Evolutionary conservation across 116 monocot genomes (phyloP).

Genomic region (Iris pallida): DNA sequence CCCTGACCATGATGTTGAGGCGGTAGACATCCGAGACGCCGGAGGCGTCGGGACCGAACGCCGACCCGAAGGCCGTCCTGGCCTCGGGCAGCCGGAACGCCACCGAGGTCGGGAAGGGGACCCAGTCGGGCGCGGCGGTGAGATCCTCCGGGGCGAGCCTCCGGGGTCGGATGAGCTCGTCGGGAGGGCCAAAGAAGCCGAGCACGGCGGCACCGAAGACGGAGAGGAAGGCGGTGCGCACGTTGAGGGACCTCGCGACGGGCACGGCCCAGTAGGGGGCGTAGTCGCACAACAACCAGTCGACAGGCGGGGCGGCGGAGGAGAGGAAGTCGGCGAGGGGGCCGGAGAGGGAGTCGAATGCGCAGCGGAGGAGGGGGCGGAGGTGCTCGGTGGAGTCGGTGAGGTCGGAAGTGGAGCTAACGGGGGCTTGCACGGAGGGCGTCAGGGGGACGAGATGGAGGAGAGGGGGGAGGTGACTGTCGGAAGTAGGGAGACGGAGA

Average conservation of each 20-base stretch:
- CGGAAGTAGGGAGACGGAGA: constrained; percentile 8
- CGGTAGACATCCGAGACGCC: constrained; percentile 9
- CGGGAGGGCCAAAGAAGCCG: background rate
- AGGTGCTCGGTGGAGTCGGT: no score
- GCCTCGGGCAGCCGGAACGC: constrained; percentile 8
- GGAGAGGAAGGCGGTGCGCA: background rate
- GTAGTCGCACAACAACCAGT: constrained; percentile 9
- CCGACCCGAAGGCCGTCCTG: background rate
- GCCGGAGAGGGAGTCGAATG: no score
- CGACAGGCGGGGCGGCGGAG: background rate
- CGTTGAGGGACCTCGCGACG: background rate
- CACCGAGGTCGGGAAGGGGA: constrained; percentile 4
- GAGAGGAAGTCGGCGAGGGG: no score
- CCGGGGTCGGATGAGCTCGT: no score
- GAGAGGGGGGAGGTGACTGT: background rate
- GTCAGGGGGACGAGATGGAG: background rate
- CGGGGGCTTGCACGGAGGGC: no score
- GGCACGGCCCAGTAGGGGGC: no score
- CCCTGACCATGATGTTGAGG: background rate
- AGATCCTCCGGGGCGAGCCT: no score
- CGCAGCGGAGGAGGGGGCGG: no score
- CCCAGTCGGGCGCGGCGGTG: no score
- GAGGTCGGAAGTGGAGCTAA: no score
- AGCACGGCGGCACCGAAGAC: background rate
- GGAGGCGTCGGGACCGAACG: background rate